Evolutionary conservation across 192 early-diverging fungal species (phyloP).

Genomic region (Cladochytrium replicatum): DNA sequence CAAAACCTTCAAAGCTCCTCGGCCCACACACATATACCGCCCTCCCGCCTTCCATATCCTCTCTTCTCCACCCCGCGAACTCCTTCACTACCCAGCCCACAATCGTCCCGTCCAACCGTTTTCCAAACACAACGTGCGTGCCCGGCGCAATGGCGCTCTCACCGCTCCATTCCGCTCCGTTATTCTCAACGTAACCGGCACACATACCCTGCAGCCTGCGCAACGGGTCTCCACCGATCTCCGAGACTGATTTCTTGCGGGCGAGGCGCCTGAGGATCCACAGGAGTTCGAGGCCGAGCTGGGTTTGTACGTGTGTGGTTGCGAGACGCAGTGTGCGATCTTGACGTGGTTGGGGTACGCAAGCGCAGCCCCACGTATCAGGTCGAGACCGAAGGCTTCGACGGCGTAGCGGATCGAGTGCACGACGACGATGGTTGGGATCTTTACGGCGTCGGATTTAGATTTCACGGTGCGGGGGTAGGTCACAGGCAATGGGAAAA

Average conservation of each 20-base stretch:
- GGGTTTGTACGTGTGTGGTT: too few relatives aligned
- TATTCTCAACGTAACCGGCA: too few relatives aligned
- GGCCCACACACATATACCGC: background rate
- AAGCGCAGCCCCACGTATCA: conserved; percentile 7
- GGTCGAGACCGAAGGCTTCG: conserved; percentile 12
- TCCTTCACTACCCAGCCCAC: too few relatives aligned
- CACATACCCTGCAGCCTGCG: too few relatives aligned
- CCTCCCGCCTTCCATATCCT: background rate
- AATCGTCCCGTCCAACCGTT: background rate
- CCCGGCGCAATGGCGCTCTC: background rate
- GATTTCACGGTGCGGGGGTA: conserved; percentile 2
- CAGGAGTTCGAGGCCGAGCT: background rate
- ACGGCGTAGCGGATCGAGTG: background rate
- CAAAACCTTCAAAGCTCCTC: background rate
- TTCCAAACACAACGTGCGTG: too few relatives aligned
- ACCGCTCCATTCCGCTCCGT: background rate
- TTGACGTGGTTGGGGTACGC: conserved; percentile 17
- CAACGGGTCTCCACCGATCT: background rate
- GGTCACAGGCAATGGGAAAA: conserved; percentile 29
- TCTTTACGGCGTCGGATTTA: too few relatives aligned
- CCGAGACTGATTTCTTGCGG: background rate
- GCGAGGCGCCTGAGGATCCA: background rate
- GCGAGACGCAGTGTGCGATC: too few relatives aligned
- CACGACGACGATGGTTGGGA: conserved; percentile 14
- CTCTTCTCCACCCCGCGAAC: background rate